Conservation (phyloP, 768 basidiomycete genomes). For the Cystofilobasidium bisporidii region DNA sequence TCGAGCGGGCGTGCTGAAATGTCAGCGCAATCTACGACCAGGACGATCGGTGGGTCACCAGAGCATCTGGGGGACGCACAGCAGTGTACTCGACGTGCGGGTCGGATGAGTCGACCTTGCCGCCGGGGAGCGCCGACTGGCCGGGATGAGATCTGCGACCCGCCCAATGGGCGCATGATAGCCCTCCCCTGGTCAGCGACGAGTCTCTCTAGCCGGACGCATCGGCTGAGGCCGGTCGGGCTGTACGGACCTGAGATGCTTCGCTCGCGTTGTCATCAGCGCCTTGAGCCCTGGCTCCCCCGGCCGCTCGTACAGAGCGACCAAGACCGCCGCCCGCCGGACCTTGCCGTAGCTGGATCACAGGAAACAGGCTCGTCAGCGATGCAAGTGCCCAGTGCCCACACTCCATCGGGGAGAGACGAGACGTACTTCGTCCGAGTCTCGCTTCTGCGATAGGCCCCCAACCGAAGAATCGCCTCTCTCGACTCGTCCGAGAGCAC, state of each 20-base stretch:
- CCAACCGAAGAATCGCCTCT: neutral
- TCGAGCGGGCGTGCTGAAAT: neutral
- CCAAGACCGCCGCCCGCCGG: constrained; percentile 20
- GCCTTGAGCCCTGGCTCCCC: constrained; percentile 10
- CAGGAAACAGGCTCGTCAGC: neutral
- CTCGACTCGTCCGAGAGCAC: constrained; percentile 4
- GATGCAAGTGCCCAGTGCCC: no score
- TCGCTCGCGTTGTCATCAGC: constrained; percentile 25
- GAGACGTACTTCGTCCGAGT: neutral
- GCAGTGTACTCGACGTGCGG: constrained; percentile 24
- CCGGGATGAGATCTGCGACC: constrained; percentile 22
- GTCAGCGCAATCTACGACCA: no score
- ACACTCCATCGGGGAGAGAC: neutral
- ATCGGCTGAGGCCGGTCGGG: neutral
- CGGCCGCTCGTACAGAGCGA: constrained; percentile 19
- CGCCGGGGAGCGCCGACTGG: constrained; percentile 27
- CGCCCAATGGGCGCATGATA: no score
- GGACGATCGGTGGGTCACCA: neutral
- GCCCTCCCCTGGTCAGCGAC: no score
- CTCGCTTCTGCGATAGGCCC: neutral
- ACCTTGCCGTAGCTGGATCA: constrained; percentile 18
- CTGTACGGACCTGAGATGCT: constrained; percentile 15
- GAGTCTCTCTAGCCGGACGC: no score
- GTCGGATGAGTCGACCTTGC: constrained; percentile 26
- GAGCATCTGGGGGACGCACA: neutral